These are phyloP conservation scores for Sporothrix globosa DNA, from an alignment of 2,329 filamentous ascomycete genomes.

Conservation along the genomic window DNA sequence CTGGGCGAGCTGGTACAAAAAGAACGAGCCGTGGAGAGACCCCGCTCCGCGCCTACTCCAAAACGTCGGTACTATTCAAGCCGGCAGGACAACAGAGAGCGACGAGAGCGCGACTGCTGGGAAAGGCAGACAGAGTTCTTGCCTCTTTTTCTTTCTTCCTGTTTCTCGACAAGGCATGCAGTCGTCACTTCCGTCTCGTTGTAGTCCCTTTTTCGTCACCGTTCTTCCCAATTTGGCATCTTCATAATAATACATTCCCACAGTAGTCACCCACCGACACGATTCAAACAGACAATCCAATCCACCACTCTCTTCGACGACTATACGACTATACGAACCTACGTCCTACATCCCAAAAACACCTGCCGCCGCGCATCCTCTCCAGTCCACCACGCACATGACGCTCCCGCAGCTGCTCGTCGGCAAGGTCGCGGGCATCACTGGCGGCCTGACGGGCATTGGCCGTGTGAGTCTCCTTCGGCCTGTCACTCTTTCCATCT, in stretches of 20 bases:
- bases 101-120: constrained; percentile 3
- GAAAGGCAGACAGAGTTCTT: not conserved
- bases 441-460: constrained; percentile 34
- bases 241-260: too few species aligned
- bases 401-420: constrained; percentile 32
- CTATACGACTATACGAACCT: not conserved
- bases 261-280: too few species aligned
- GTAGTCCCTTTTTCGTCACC: too few species aligned
- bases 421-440: constrained; percentile 35
- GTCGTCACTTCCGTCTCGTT: too few species aligned
- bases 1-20: not conserved
- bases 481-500: not conserved
- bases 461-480: constrained; percentile 29
- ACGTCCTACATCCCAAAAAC: not conserved
- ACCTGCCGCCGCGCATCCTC: not conserved
- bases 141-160: not conserved
- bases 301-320: not conserved
- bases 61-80: constrained; percentile 3
- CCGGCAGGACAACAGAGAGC: not conserved
- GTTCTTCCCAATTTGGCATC: too few species aligned
- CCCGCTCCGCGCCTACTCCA: constrained; percentile 9
- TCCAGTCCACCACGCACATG: constrained; percentile 19
- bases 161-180: too few species aligned
- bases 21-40: not conserved
- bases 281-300: not conserved